Conservation (phyloP, 2,329 filamentous ascomycete genomes). For the Aureobasidium namibiae region DNA sequence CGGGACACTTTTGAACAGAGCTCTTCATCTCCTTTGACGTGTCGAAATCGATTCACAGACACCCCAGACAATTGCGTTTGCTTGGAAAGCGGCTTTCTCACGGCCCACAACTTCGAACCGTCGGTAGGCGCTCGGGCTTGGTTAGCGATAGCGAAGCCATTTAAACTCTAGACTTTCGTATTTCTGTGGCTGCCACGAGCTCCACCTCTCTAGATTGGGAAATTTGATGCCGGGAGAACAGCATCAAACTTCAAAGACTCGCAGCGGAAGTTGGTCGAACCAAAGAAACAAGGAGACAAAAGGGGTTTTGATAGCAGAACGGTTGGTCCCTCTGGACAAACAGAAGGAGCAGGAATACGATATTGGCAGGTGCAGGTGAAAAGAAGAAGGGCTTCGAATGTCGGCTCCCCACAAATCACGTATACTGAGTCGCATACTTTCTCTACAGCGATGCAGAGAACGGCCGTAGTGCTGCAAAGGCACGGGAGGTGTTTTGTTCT, state of each 20-base stretch:
- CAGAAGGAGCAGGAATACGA: not conserved
- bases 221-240: not conserved
- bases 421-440: not conserved
- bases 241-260: too few species aligned
- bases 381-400: not conserved
- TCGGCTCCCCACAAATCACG: slow-evolving; percentile 7
- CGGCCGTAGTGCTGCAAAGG: slow-evolving; percentile 1
- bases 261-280: not conserved
- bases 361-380: not conserved
- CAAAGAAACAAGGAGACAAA: not conserved
- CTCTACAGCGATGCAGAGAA: not conserved
- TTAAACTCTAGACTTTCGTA: slow-evolving; percentile 10
- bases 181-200: slow-evolving; percentile 4
- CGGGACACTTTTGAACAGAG: not conserved
- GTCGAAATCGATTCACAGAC: not conserved
- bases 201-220: not conserved
- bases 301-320: slow-evolving; percentile 1
- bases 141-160: not conserved
- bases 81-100: slow-evolving; percentile 3
- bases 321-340: not conserved
- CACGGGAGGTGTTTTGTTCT: not conserved
- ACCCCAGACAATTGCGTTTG: not conserved
- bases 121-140: not conserved
- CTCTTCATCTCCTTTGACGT: not conserved
- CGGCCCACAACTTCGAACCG: not conserved